Base-by-base conservation (phyloP, 1,284 basidiomycete species). In the Entoloma clypeatum region DNA sequence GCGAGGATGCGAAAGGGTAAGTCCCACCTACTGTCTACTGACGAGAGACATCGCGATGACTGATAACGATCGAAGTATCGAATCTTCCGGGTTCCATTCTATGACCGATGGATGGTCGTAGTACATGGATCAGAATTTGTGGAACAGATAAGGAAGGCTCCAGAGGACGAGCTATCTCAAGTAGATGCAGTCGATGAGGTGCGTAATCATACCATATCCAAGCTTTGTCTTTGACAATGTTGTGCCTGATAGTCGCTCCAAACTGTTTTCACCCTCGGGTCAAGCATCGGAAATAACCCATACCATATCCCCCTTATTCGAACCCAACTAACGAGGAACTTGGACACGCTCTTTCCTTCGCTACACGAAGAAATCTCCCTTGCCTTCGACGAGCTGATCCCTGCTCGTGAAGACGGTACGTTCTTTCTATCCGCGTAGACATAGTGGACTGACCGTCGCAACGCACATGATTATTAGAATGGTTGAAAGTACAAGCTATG, bases 301-400 rank as follows among this genome's bases (percentile, higher is more conserved):
- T 67, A 64, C 38, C 65, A 69, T 35, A 34, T 59, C 7, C 39
- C 43, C 2, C 51, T 67, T 16, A 45, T 71, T 16, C 53, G 59
- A 9, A 49, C 49, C 1, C 39, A 56, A 14, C 51, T 72, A 24
- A 67, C 67, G 5, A 51, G 63, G 26, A 63, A 60, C 36, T 43
- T 69, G 8, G 52, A 38, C 10, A 45, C 38, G 4, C 40, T 56
- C 9, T 64, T 67, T 43, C 43, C 53, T 3, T 61, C 59, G 3
- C 47, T 70, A 8, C 51, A 50, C 3, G 61, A 67, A 17, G 69
- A 71, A 45, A 57, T 69, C 8, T 30, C 50, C 7, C 24, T 38
- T 13, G 56, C 66, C 0, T 67, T 69, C 18, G 25, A 52, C 13
- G 59, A 63, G 21, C 34, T 54, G 14, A 47, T 66, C 7, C 57